These are phyloP conservation scores for Ogataea pignaliae DNA, from an alignment of 805 yeast species.

Conservation along the genomic window DNA sequence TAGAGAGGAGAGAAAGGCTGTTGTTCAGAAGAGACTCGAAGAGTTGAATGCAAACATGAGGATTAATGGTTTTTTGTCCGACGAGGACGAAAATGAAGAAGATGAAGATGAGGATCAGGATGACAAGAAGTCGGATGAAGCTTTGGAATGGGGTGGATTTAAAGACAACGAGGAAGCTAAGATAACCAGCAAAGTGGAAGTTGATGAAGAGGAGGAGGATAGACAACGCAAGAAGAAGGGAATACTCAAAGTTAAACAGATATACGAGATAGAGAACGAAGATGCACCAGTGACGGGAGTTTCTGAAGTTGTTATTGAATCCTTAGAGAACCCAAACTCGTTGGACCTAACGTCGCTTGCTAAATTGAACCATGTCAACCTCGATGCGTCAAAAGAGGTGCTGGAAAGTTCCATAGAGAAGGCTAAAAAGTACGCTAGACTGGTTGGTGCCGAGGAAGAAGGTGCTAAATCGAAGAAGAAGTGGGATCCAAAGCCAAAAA, in stretches of 20 bases:
- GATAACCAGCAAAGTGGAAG: slow-evolving; percentile 2
- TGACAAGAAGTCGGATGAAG: slow-evolving; percentile 12
- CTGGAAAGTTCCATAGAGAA: slow-evolving; percentile 68
- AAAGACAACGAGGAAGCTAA: slow-evolving; percentile 19
- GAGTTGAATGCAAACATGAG: slow-evolving; percentile 44
- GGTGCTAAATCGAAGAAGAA: slow-evolving; percentile 12
- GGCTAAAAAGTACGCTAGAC: slow-evolving; percentile 79
- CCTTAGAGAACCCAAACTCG: slow-evolving; percentile 43
- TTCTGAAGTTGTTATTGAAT: slow-evolving; percentile 53
- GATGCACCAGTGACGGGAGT: slow-evolving; percentile 39
- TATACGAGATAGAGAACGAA: slow-evolving; percentile 33
- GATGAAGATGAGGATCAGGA: slow-evolving; percentile 27
- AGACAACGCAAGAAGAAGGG: slow-evolving; percentile 26
- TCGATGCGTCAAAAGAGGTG: slow-evolving; percentile 62
- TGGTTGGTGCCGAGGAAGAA: slow-evolving; percentile 48
- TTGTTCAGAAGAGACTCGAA: slow-evolving; percentile 58
- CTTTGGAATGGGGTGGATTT: slow-evolving; percentile 41
- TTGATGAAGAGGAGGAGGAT: slow-evolving; percentile 13
- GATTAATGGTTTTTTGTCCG: slow-evolving; percentile 25
- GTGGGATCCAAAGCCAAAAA: slow-evolving; percentile 35
- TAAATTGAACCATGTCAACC: slow-evolving; percentile 64
- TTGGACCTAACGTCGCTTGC: slow-evolving; percentile 41
- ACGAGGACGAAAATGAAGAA: slow-evolving; percentile 18
- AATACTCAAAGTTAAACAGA: slow-evolving; percentile 42
- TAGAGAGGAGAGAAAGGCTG: slow-evolving; percentile 66